Evolutionary conservation across 805 yeast genomes (phyloP), one percentile per base, ranked within the genome.

Genomic region (Grigorovia yakushimaensis): DNA sequence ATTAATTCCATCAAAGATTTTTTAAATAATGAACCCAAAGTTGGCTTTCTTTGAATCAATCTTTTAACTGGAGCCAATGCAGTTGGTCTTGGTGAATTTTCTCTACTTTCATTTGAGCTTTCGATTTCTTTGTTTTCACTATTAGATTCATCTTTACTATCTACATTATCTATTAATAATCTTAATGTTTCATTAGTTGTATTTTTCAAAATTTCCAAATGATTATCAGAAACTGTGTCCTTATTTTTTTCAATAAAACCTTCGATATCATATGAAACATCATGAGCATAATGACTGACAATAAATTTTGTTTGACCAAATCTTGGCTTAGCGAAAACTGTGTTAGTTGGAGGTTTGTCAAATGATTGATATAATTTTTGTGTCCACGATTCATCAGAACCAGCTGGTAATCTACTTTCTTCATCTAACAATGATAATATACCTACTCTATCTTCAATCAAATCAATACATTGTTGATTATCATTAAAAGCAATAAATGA

Each of bases 241-340:
- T 97, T 81, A 62, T 91, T 91, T 73, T 91, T 91, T 68, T 91
- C 98, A 58, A 91, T 86, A 62, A 91, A 91, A 1, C 98, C 98
- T 51, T 87, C 97, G 41, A 85, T 78, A 59, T 89, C 95, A 65
- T 91, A 91, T 35, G 87, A 71, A 39, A 91, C 98, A 60, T 91
- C 97, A 62, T 88, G 78, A 19, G 98, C 98, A 69, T 93, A 91
- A 67, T 91, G 98, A 50, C 85, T 76, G 47, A 91, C 94, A 49
- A 91, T 80, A 56, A 91, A 91, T 55, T 91, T 86, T 37, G 85
- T 78, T 64, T 85, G 89, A 17, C 98, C 97, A 64, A 91, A 88
- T 62, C 98, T 78, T 48, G 98, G 97, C 65, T 88, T 89, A 62
- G 87, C 82, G 74, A 89, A 91, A 18, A 83, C 88, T 52, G 76